Conservation (phyloP, 2,329 filamentous ascomycete genomes). For the Lasiodiplodia sp. region DNA sequence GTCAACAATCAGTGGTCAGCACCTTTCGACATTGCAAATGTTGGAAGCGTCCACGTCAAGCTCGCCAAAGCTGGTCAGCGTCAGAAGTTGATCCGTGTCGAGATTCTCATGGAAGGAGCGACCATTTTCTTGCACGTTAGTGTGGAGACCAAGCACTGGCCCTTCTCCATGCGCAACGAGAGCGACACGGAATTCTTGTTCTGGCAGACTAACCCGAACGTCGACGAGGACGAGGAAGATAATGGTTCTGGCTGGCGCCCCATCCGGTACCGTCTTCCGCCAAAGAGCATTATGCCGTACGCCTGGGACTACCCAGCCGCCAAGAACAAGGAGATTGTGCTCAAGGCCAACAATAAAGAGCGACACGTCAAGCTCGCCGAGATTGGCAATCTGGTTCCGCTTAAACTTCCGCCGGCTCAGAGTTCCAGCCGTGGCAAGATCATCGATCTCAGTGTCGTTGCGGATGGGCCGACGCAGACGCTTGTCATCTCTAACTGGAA, state of each 20-base stretch:
- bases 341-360: slow-evolving; percentile 80
- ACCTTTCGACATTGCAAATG: slow-evolving; percentile 94
- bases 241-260: slow-evolving; percentile 84
- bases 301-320: slow-evolving; percentile 98
- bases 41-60: slow-evolving; percentile 92
- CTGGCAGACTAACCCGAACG: slow-evolving; percentile 90
- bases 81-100: slow-evolving; percentile 85
- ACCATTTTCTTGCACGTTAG: slow-evolving; percentile 93
- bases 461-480: slow-evolving; percentile 93
- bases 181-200: slow-evolving; percentile 97
- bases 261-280: slow-evolving; percentile 88
- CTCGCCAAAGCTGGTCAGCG: slow-evolving; percentile 88
- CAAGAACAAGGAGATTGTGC: slow-evolving; percentile 92
- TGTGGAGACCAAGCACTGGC: slow-evolving; percentile 93
- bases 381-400: slow-evolving; percentile 93
- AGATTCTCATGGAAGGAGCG: slow-evolving; percentile 89
- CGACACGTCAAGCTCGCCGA: slow-evolving; percentile 93
- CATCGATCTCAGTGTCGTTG: slow-evolving; percentile 95
- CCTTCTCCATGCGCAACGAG: slow-evolving; percentile 98
- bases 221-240: slow-evolving; percentile 91
- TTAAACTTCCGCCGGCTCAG: slow-evolving; percentile 78
- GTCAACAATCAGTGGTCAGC: slow-evolving; percentile 98
- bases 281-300: slow-evolving; percentile 98
- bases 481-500: slow-evolving; percentile 94
- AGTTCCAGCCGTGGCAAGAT: slow-evolving; percentile 76